Evolutionary conservation across 176 grass and related monocot genomes (phyloP), one percentile per base, ranked within the genome.

Genomic region (Microstegium vimineum): DNA sequence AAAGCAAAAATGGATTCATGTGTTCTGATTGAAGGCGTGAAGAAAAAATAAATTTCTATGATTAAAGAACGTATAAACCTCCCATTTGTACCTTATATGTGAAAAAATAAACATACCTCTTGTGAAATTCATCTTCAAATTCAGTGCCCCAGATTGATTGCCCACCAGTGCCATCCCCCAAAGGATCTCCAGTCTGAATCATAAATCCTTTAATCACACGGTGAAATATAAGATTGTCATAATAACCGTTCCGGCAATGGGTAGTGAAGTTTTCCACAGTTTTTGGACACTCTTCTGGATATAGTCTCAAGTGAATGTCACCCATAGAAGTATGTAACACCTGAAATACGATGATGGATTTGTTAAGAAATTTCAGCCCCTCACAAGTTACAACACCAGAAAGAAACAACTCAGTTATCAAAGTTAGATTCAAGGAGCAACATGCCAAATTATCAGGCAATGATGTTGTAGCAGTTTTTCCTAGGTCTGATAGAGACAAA

Each of bases 241-340:
- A 98, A 87, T 98, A 98, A 41, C 96, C 93, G 30, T 98, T 98
- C 81, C 88, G 88, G 70, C 96, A 93, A 87, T 98, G 93, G 52
- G 96, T 98, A 17, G 96, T 98, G 85, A 98, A 98, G 76, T 98
- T 98, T 81, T 98, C 96, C 67, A 98, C 96, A 42, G 96, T 98
- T 95, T 93, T 98, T 66, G 96, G 96, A 74, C 96, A 98, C 74
- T 98, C 96, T 84, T 98, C 96, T 34, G 96, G 96, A 83, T 98
- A 98, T 69, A 98, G 71, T 86, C 79, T 98, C 73, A 95, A 75
- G 85, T 98, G 93, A 85, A 98, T 72, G 73, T 98, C 96, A 74
- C 96, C 96, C 89, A 98, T 79, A 32, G 96, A 98, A 75, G 96
- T 98, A 87, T 98, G 96, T 43, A 98, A 12, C 60, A 93, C 85